Conservation (phyloP, 192 early-diverging fungal species). For the Coemansia sp. region DNA sequence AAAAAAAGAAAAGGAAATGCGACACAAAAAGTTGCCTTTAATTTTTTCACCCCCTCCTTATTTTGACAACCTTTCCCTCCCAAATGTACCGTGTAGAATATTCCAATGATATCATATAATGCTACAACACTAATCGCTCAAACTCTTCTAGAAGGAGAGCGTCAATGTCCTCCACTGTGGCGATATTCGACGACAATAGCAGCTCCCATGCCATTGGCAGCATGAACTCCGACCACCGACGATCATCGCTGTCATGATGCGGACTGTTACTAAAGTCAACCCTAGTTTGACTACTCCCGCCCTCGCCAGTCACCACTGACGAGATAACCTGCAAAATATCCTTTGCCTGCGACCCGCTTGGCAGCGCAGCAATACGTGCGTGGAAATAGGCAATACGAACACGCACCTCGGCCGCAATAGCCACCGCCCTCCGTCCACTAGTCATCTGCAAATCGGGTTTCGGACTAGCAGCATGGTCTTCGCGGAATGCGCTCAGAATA, state of each 20-base stretch:
- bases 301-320: slow-evolving; percentile 23
- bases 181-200: slow-evolving; percentile 25
- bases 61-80: not conserved
- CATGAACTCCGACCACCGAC: slow-evolving; percentile 38
- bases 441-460: not conserved
- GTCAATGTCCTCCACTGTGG: slow-evolving; percentile 22
- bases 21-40: not conserved
- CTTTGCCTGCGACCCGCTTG: slow-evolving; percentile 29
- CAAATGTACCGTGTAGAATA: slow-evolving; percentile 17
- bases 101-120: not conserved
- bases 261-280: slow-evolving; percentile 7
- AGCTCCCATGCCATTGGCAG: slow-evolving; percentile 55
- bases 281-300: slow-evolving; percentile 3
- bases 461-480: not conserved
- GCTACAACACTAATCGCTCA: slow-evolving; percentile 36
- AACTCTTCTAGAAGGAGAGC: slow-evolving; percentile 34
- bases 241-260: slow-evolving; percentile 1
- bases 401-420: slow-evolving; percentile 34
- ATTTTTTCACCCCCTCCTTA: not conserved
- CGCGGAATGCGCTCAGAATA: slow-evolving; percentile 29
- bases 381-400: slow-evolving; percentile 53
- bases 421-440: slow-evolving; percentile 7
- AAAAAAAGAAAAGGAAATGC: not conserved
- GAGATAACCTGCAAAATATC: slow-evolving; percentile 38
- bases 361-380: slow-evolving; percentile 37